Base-by-base conservation (phyloP, 768 basidiomycete species). In the Suillus weaverae region DNA sequence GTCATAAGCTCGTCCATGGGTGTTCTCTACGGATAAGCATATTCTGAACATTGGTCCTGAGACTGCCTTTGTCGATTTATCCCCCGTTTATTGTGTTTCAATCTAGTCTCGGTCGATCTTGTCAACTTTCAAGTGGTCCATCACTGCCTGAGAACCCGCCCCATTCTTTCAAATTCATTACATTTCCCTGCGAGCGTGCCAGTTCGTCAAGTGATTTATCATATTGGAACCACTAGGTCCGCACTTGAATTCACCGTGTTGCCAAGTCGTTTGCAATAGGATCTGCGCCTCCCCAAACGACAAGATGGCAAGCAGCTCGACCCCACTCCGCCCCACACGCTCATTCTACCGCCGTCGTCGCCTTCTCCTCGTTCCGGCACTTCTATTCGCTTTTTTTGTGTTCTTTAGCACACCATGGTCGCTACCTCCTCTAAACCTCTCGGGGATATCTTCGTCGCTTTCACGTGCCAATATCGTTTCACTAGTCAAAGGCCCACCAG, bases 401-500 rank as follows among this genome's bases (percentile, higher is more conserved):
- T 72, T 84, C 70, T 77, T 82, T 72, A 76, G 64, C 67, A 71
- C 79, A 33, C 80, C 81, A 61, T 83, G 82, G 81, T 77, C 78
- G 69, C 83, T 7, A 72, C 80, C 32, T 70, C 74, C 54, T 74
- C 77, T 61, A 68, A 80, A 56, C 73, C 77, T 67, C 80, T 78
- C 62, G 68, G 72, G 33, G 67, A 72, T 68, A 39, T 80, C 64
- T 66, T 72, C 71, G 33, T 66, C 56, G 36, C 66, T 79, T 68
- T 82, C 76, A 48, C 80, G 81, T 38, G 80, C 81, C 35, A 79
- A 73, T 62, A 72, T 84, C 54, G 74, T 75, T 32, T 70, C 80
- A 65, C 71, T 83, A 48, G 70, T 81, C 67, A 76, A 79, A 62
- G 66, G 71, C 41, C 77, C 71, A 55, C 71, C 51, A 59, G 83